Percentiles rank a stretch among this genome's conserved stretches.
These are phyloP conservation scores for Fusarium sp. DNA, from an alignment of 2,329 filamentous ascomycete species.

Conservation along the genomic window DNA sequence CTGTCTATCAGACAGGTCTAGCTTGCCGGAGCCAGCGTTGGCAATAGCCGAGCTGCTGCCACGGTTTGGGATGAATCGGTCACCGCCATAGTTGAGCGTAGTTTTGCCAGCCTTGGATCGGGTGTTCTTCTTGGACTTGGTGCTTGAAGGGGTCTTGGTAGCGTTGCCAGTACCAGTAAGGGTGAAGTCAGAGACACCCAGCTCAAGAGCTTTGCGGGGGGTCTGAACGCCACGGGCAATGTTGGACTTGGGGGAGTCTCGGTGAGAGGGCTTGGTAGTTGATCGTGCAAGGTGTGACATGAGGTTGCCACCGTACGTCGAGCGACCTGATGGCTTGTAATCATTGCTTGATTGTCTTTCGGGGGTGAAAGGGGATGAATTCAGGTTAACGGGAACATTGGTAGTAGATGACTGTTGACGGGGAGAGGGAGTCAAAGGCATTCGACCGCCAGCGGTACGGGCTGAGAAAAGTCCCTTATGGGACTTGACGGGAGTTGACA, in stretches of 20 bases:
- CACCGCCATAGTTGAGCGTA: constrained; percentile 79
- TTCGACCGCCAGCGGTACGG: constrained; percentile 91
- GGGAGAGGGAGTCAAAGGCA: constrained; percentile 93
- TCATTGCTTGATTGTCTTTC: constrained; percentile 65
- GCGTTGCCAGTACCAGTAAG: constrained; percentile 80
- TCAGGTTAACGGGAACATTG: constrained; percentile 60
- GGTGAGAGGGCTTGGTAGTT: constrained; percentile 71
- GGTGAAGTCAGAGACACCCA: constrained; percentile 92
- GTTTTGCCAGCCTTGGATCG: constrained; percentile 76
- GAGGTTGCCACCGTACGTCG: constrained; percentile 82
- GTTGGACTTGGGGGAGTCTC: constrained; percentile 96
- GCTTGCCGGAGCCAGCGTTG: constrained; percentile 83
- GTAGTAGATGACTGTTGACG: constrained; percentile 67
- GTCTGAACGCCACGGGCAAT: constrained; percentile 80
- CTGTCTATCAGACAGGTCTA: constrained; percentile 74
- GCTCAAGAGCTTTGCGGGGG: constrained; percentile 83
- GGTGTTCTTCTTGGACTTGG: constrained; percentile 65
- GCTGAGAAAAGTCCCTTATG: constrained; percentile 91
- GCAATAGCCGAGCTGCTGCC: constrained; percentile 87
- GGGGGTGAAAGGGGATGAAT: constrained; percentile 82
- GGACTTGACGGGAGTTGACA: constrained; percentile 94
- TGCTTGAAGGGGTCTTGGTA: constrained; percentile 66
- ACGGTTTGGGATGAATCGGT: constrained; percentile 97
- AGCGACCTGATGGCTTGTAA: constrained; percentile 67
- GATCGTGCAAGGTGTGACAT: constrained; percentile 80